Conservation (phyloP, 2,329 filamentous ascomycete species). For the Berkeleyomyces rouxiae region DNA sequence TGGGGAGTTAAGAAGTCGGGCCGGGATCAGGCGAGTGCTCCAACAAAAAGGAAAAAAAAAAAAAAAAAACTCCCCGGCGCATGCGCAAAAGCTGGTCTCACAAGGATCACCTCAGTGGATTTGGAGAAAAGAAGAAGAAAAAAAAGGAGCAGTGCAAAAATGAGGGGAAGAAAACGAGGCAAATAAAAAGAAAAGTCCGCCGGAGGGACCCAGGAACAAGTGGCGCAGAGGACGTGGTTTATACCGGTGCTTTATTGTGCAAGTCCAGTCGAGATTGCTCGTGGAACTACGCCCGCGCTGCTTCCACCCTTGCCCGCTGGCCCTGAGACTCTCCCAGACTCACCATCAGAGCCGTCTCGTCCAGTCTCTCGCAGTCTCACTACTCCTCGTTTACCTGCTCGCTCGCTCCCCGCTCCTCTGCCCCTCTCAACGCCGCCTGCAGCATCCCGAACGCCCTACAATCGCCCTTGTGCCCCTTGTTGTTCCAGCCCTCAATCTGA, state of each 20-base stretch:
- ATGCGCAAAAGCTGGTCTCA: background rate
- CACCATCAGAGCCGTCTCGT: background rate
- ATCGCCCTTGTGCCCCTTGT: conserved; percentile 14
- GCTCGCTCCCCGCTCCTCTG: no score
- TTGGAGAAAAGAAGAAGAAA: background rate
- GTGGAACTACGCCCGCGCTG: no score
- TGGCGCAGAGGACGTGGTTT: no score
- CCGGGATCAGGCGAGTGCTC: no score
- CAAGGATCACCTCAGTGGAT: background rate
- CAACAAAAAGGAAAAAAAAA: background rate
- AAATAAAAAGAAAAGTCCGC: background rate
- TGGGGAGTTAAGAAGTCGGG: no score
- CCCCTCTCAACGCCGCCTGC: background rate
- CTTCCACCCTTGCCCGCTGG: no score
- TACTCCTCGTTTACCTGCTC: no score
- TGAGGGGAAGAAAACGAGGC: background rate
- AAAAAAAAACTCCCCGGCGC: background rate
- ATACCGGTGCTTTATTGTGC: no score
- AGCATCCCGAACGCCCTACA: conserved; percentile 15
- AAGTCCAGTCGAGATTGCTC: no score
- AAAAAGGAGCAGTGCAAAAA: background rate
- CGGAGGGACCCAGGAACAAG: no score
- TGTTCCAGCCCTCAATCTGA: conserved; percentile 15
- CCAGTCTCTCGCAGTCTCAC: background rate
- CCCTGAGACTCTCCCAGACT: no score